A percentile compares a stretch with the other conserved stretches of the same genome.
Evolutionary conservation across 495 filamentous ascomycete genomes (phyloP).

Genomic region (Aspergillus nidulans): DNA sequence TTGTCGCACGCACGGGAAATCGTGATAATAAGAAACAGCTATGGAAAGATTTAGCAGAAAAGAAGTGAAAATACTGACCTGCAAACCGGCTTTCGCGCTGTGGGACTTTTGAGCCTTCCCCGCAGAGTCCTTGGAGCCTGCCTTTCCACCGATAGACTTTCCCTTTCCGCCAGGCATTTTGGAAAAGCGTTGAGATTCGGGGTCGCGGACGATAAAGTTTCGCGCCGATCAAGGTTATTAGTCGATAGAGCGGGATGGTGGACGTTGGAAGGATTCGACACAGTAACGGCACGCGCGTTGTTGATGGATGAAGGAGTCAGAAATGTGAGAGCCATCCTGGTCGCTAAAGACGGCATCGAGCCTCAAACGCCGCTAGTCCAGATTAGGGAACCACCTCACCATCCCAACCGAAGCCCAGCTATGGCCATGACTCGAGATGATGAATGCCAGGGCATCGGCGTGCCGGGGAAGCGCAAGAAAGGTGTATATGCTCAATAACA

Average conservation of each 20-base stretch:
- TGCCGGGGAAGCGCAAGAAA: not conserved
- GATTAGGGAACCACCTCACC: constrained; percentile 26
- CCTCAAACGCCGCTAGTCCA: constrained; percentile 37
- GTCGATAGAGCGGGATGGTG: constrained; percentile 25
- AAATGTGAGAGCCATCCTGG: constrained; percentile 42
- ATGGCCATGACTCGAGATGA: constrained; percentile 6
- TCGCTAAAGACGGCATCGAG: constrained; percentile 40
- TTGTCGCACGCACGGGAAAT: not conserved
- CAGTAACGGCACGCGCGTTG: constrained; percentile 39
- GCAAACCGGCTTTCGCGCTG: constrained; percentile 95
- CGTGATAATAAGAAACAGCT: not conserved
- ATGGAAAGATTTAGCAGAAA: not conserved
- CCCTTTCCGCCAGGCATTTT: constrained; percentile 85
- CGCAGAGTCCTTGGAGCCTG: constrained; percentile 65
- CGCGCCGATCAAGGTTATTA: constrained; percentile 22
- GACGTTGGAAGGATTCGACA: constrained; percentile 35
- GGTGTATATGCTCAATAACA: not conserved
- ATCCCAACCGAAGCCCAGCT: constrained; percentile 3
- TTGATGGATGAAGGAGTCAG: constrained; percentile 50
- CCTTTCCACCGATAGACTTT: constrained; percentile 94
- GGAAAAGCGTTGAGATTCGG: constrained; percentile 24
- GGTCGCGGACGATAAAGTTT: constrained; percentile 25
- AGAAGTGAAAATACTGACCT: constrained; percentile 64
- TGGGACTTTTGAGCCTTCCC: constrained; percentile 96
- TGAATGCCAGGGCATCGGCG: not conserved